phyloP scores from a whole-genome alignment of 768 basidiomycete species.

The Crassisporium funariophilum region DNA sequence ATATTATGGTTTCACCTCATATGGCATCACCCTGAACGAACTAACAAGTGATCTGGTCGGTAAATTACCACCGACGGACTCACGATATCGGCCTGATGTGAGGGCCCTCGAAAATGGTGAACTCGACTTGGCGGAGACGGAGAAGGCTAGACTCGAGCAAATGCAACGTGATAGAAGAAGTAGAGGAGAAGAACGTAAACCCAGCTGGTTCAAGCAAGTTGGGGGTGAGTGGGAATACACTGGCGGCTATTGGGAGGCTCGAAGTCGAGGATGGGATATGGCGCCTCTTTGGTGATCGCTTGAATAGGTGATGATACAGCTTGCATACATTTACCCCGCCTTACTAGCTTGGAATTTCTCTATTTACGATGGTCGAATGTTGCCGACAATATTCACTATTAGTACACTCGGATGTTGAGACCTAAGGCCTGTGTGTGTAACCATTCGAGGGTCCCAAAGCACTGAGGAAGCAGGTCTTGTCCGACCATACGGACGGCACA shows the following conservation, averaged over 20 bases:
- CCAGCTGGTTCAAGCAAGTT: constrained; percentile 76
- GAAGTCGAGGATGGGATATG: constrained; percentile 64
- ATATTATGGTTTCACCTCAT: constrained; percentile 83
- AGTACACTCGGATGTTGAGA: too few relatives aligned
- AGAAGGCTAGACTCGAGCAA: constrained; percentile 76
- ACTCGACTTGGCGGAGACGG: constrained; percentile 66
- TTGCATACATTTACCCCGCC: not conserved
- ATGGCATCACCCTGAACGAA: constrained; percentile 81
- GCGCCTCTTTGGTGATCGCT: constrained; percentile 62
- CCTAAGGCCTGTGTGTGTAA: too few relatives aligned
- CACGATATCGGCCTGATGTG: constrained; percentile 79
- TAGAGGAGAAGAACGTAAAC: constrained; percentile 56
- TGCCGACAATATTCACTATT: too few relatives aligned
- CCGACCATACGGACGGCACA: too few relatives aligned
- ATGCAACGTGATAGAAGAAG: constrained; percentile 73
- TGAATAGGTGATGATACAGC: not conserved
- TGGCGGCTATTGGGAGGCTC: constrained; percentile 85
- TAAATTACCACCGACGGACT: constrained; percentile 78
- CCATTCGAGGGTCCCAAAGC: too few relatives aligned
- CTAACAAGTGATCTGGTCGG: constrained; percentile 65
- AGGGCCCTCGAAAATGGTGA: constrained; percentile 80
- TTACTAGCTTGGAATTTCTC: not conserved
- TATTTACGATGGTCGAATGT: too few relatives aligned
- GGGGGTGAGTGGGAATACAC: constrained; percentile 74
- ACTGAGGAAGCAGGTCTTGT: too few relatives aligned